Evolutionary conservation across 805 yeast species (phyloP).

Genomic region (Suhomyces tanzawaensis): DNA sequence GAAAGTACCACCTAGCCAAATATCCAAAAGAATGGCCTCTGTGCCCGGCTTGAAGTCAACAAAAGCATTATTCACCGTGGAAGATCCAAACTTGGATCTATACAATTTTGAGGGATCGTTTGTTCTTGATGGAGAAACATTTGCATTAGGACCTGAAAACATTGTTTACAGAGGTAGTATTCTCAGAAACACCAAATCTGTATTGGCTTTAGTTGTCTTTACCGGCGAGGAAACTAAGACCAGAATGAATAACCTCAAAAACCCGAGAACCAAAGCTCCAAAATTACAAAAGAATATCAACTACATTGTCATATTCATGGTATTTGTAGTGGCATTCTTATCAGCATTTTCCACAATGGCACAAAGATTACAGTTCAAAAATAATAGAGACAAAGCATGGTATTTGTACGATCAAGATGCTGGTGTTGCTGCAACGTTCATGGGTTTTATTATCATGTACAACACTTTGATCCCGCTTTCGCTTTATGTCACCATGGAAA

Average conservation of each 20-base stretch:
- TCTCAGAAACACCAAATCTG: slow-evolving; percentile 74
- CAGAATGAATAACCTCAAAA: slow-evolving; percentile 88
- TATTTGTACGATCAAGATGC: slow-evolving; percentile 71
- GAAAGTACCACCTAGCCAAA: slow-evolving; percentile 61
- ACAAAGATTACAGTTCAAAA: slow-evolving; percentile 51
- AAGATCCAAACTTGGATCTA: slow-evolving; percentile 89
- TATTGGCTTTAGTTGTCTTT: slow-evolving; percentile 80
- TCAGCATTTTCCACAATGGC: slow-evolving; percentile 84
- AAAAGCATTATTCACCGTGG: slow-evolving; percentile 59
- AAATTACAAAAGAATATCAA: slow-evolving; percentile 82
- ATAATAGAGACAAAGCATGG: slow-evolving; percentile 54
- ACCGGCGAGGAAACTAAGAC: slow-evolving; percentile 96
- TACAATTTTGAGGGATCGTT: slow-evolving; percentile 88
- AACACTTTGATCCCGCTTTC: slow-evolving; percentile 95
- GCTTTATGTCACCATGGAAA: slow-evolving; percentile 93
- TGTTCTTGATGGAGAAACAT: slow-evolving; percentile 32
- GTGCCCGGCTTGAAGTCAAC: slow-evolving; percentile 51
- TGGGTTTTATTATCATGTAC: slow-evolving; percentile 97
- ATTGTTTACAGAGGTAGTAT: slow-evolving; percentile 90
- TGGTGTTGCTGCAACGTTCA: slow-evolving; percentile 82
- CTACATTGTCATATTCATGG: slow-evolving; percentile 84
- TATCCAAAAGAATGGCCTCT: slow-evolving; percentile 50
- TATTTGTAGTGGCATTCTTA: slow-evolving; percentile 67
- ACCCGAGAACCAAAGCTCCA: slow-evolving; percentile 91
- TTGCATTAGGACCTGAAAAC: slow-evolving; percentile 75